A percentile compares a stretch with the other conserved stretches of the same genome.
Evolutionary conservation across 331 rosid species (phyloP).

Genomic region (Malus hybrid): DNA sequence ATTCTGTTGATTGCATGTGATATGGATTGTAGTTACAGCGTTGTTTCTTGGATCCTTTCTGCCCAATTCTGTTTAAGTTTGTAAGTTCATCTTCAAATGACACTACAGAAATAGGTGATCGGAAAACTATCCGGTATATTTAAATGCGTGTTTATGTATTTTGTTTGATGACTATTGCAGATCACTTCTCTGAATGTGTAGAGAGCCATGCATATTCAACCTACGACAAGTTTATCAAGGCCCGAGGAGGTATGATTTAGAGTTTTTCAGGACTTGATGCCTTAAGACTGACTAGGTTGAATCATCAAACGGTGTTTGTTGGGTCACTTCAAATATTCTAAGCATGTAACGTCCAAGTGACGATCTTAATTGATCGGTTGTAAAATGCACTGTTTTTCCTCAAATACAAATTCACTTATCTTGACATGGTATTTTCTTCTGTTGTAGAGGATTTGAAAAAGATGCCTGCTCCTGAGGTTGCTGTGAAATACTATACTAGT

Average conservation of each 20-base stretch:
- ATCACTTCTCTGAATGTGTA: slow-evolving; percentile 93
- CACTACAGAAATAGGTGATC: neutral
- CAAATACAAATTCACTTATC: slow-evolving; percentile 6
- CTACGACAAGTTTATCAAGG: slow-evolving; percentile 83
- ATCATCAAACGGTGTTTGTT: neutral
- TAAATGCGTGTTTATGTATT: slow-evolving; percentile 13
- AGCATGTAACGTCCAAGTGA: neutral
- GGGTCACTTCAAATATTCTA: neutral
- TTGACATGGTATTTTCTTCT: slow-evolving; percentile 24
- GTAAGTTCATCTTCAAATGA: neutral
- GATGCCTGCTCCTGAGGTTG: slow-evolving; percentile 80
- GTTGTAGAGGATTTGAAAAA: slow-evolving; percentile 65
- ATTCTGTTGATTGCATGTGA: too few relatives aligned
- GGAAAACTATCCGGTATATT: neutral
- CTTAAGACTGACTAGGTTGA: neutral
- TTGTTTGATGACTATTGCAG: slow-evolving; percentile 43
- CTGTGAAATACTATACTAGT: slow-evolving; percentile 88
- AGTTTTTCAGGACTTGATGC: neutral
- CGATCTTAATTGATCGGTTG: neutral
- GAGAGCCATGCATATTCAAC: slow-evolving; percentile 88
- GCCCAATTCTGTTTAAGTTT: neutral
- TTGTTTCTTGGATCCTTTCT: neutral
- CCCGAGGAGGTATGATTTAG: slow-evolving; percentile 61
- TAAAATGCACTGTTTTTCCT: neutral
- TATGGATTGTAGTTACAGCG: neutral